phyloP scores from a whole-genome alignment of 345 rosid genomes.

The Crucihimalaya himalaica region DNA sequence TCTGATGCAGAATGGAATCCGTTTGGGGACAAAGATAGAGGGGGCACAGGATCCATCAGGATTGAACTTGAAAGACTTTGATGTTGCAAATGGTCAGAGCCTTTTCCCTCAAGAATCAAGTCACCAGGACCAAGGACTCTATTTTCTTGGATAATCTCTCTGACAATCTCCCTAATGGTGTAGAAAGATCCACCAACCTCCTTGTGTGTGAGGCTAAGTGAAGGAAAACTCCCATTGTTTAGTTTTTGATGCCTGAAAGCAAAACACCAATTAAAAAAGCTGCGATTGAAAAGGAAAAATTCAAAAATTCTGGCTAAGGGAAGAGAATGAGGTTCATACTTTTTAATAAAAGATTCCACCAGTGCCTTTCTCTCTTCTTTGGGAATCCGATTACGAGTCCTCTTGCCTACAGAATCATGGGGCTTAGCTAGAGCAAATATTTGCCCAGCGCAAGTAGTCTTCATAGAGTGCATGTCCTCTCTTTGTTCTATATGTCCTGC shows the following conservation, averaged over 20 bases:
- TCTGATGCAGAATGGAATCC: conserved; percentile 42
- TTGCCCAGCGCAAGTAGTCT: conserved; percentile 68
- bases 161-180: conserved; percentile 87
- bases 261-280: conserved; percentile 28
- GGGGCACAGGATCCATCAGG: conserved; percentile 51
- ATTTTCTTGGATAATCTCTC: conserved; percentile 97
- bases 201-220: conserved; percentile 84
- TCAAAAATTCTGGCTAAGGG: conserved; percentile 2
- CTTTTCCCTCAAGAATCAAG: conserved; percentile 44
- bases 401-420: conserved; percentile 71
- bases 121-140: conserved; percentile 89
- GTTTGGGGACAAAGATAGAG: conserved; percentile 40
- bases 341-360: conserved; percentile 81
- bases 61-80: conserved; percentile 61
- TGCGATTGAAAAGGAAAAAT: background rate
- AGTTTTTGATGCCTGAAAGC: conserved; percentile 65
- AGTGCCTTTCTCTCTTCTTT: conserved; percentile 90
- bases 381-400: conserved; percentile 81
- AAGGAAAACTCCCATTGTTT: conserved; percentile 77
- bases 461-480: conserved; percentile 67
- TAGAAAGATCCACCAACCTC: conserved; percentile 98
- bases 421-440: conserved; percentile 77
- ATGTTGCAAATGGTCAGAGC: conserved; percentile 44
- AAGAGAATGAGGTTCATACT: conserved; percentile 47
- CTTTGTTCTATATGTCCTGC: background rate